Percentiles rank a stretch among this genome's conserved stretches.
Evolutionary conservation across 2,329 filamentous ascomycete genomes (phyloP).

Genomic region (Monosporascus ibericus): DNA sequence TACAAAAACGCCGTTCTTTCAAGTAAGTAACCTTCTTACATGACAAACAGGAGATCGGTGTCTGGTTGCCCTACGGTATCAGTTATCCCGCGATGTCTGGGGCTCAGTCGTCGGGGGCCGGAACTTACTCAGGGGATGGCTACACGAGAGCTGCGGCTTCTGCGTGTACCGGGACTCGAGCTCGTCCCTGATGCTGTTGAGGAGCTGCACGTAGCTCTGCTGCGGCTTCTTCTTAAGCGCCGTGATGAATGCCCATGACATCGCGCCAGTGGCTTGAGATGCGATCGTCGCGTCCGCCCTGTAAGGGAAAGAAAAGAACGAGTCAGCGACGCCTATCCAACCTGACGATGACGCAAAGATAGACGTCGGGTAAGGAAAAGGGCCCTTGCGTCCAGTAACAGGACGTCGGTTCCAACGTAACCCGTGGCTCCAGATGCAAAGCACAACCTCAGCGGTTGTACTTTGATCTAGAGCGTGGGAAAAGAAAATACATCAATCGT

Average conservation of each 20-base stretch:
- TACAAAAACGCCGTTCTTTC: not conserved
- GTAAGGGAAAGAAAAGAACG: conserved; percentile 4
- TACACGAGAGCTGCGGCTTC: conserved; percentile 93
- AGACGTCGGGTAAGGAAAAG: not conserved
- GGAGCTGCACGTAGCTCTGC: conserved; percentile 90
- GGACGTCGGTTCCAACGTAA: conserved; percentile 31
- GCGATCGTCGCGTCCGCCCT: conserved; percentile 87
- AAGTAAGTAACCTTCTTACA: conserved; percentile 6
- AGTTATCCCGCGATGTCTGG: conserved; percentile 7
- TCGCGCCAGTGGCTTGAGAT: conserved; percentile 88
- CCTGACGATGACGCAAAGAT: not conserved
- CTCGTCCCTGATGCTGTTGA: conserved; percentile 93
- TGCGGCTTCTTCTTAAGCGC: conserved; percentile 88
- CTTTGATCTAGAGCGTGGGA: conserved; percentile 36
- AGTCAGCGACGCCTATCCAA: conserved; percentile 14
- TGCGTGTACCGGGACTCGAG: conserved; percentile 82
- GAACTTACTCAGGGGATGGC: conserved; percentile 82
- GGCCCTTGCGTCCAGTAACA: not conserved
- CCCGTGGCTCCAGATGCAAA: conserved; percentile 40
- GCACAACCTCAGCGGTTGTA: conserved; percentile 27
- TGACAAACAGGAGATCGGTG: conserved; percentile 8
- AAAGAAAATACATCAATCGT: conserved; percentile 14
- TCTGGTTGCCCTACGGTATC: conserved; percentile 8
- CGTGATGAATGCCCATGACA: conserved; percentile 95
- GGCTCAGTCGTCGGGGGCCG: conserved; percentile 12